Base-by-base conservation (phyloP, 352 stramenopile genomes). In the Phytophthora idaei region DNA sequence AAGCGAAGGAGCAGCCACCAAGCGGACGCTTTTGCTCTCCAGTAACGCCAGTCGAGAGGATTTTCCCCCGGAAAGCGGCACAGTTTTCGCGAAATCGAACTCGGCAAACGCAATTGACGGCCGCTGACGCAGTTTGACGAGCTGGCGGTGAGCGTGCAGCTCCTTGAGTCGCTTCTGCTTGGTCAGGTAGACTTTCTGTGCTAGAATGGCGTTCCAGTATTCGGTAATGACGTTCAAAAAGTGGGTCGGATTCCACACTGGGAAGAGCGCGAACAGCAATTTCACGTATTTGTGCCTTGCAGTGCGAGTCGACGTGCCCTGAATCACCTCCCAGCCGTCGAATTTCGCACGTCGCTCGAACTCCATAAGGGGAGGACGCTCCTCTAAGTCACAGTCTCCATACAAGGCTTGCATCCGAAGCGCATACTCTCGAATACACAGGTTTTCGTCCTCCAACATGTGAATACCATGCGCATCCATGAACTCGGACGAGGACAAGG, bases 221-320 rank as follows among this genome's bases (percentile, higher is more conserved):
- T 84, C 81, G 0, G 66, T 73, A 7, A 94, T 48, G 3, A 73
- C 61, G n/a, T 76, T 67, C 8, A 94, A 46, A 27, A 90, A 66
- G 39, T 86, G 68, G 28, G 76, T 59, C 2, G 86, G 85, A 62
- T 91, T 85, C 85, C 81, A 91, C 25, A 80, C 69, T 2, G 83
- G 83, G 32, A 94, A 93, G 1, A 94, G 52, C 3, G 84, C 77
- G 48, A 94, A 83, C 44, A 93, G 54, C 21, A 94, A 52, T 52
- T 96, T 96, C 21, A 94, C 65, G 71, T 93, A 95, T 48, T 89
- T 90, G 54, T 96, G 86, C 21, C 68, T 69, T 2, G 86, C 86
- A 2, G 85, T 58, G 1, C 36, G 49, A 8, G 47, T 39, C 0
- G 74, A 73, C 0, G 74, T 85, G 27, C 85, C 85, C 34, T 90